Base-by-base conservation (phyloP, 805 yeast genomes). In the Candida chilensis region DNA sequence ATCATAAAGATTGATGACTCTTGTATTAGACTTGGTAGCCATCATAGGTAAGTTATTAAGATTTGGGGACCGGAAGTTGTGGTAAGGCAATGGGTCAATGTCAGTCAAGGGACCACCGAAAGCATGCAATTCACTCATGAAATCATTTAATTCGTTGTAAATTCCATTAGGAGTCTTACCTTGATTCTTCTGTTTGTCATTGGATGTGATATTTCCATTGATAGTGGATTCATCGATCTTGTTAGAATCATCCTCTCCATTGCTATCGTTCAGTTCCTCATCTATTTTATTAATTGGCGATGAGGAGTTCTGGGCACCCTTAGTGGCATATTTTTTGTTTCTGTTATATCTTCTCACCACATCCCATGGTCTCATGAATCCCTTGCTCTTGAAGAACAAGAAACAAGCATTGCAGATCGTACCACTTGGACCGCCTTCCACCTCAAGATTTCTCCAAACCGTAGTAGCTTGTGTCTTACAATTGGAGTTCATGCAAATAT, bases 91-190 rank as follows among this genome's bases (percentile, higher is more conserved):
- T 1, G 60, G 58, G 35, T 63, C 69, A 10, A 63, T 59, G 34
- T 63, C 69, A n/a, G 69, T 63, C 29, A 61, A 45, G 3, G 69
- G 69, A 1, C 68, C 69, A 4, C 67, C 67, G 36, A 53, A 52
- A 38, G 35, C 13, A 36, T 56, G 53, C 31, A 62, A 35, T 40
- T 61, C 67, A 31, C 52, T 51, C 48, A 62, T 52, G 38, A 63
- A 50, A 27, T 63, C 68, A 36, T 55, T 55, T 20, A 60, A 40
- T 32, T 61, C 68, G 32, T 42, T 48, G 34, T 48, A 52, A n/a
- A n/a, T n/a, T n/a, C n/a, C n/a, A 27, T 53, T 52, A 7, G 54
- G 52, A 3, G 54, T 46, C 12, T 17, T 30, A 5, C 22, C 8
- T 8, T 24, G 19, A 8, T n/a, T n/a, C n/a, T n/a, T n/a, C n/a